Evolutionary conservation across 2,329 filamentous ascomycete species (phyloP), one percentile per base, ranked within the genome.

Genomic region (Aspergillus quadricinctus): DNA sequence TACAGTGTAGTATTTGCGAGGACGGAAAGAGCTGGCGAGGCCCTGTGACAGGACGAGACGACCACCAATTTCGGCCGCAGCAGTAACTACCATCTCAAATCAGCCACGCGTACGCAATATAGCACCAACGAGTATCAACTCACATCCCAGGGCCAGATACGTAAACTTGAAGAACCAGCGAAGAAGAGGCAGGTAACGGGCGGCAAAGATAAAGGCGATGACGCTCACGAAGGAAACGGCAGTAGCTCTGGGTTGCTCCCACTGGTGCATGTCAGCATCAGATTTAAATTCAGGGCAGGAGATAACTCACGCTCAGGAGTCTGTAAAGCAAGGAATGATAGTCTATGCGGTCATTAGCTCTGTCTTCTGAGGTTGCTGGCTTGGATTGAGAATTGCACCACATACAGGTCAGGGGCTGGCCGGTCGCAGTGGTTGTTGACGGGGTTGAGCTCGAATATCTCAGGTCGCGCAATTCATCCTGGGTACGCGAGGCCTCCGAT

Each of bases 271-370:
- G 43, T 46, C 21, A 46, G 57, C 45, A 3, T 53, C n/a, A 9
- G 14, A 41, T 35, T 43, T 31, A 48, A 60, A 58, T 53, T 58
- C 37, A 37, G 31, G 14, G 1, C 31, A 35, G n/a, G 51, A 21
- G 25, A 51, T 17, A 45, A 74, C 80, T 71, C 67, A 82, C 80
- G 76, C 83, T 86, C 66, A 88, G 70, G 49, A 87, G 78, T 64
- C 82, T 83, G 73, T 87, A 87, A 74, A 88, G 81, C 75, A 86
- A 77, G 64, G 83, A 86, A 72, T 87, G 85, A 73, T 87, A 87
- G 73, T 85, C 80, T 82, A 55, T 6, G 52, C 19, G n/a, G 21
- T 54, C 9, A 53, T 69, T 53, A 66, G 61, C 52, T 19, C 17
- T 37, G 49, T 54, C 41, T 11, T 41, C 48, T 35, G 49, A n/a